These are phyloP conservation scores for Phytopythium aichiense DNA, from an alignment of 352 stramenopile genomes.

Conservation along the genomic window DNA sequence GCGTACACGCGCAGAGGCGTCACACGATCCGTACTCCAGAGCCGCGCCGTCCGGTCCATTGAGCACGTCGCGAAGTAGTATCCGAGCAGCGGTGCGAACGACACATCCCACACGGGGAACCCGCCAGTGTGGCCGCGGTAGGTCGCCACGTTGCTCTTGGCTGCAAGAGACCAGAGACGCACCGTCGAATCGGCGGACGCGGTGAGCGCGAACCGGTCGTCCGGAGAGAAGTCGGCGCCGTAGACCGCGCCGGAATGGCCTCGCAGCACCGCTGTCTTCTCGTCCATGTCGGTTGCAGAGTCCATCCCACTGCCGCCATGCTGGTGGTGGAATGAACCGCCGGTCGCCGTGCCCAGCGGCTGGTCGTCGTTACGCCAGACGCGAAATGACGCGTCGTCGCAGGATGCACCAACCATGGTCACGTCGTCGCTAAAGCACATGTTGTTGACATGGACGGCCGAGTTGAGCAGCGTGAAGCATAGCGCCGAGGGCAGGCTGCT, in stretches of 20 bases:
- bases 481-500: conserved; percentile 54
- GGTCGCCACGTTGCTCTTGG: conserved; percentile 70
- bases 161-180: conserved; percentile 82
- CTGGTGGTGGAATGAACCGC: conserved; percentile 48
- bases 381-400: conserved; percentile 68
- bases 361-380: conserved; percentile 83
- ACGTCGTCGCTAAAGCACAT: conserved; percentile 79
- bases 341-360: conserved; percentile 60
- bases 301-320: conserved; percentile 11
- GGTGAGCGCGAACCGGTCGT: conserved; percentile 83
- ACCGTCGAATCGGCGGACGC: conserved; percentile 77
- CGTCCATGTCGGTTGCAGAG: conserved; percentile 57
- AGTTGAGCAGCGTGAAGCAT: conserved; percentile 79
- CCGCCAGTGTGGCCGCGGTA: conserved; percentile 68
- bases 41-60: conserved; percentile 89
- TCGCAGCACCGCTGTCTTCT: conserved; percentile 63
- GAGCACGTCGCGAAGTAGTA: conserved; percentile 96
- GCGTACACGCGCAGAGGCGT: conserved; percentile 91
- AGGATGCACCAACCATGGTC: conserved; percentile 69
- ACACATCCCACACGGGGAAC: conserved; percentile 91
- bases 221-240: conserved; percentile 75
- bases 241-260: conserved; percentile 85
- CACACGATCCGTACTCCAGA: conserved; percentile 93
- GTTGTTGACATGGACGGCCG: conserved; percentile 76
- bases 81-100: conserved; percentile 77